A percentile compares a stretch with the other conserved stretches of the same genome.
Evolutionary conservation across 305 asterid species (phyloP).

Genomic region (Rubia peregrina): DNA sequence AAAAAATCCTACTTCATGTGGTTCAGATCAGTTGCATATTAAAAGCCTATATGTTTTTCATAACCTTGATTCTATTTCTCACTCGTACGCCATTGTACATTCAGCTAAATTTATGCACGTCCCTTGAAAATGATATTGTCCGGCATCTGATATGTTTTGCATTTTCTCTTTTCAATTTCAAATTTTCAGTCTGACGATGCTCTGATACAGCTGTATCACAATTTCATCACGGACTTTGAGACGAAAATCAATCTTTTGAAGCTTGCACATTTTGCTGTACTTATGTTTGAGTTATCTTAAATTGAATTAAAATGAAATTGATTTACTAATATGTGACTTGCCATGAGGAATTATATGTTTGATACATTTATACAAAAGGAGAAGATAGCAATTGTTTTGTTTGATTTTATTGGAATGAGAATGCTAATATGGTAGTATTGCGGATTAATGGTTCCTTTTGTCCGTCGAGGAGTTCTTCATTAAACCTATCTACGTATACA

Average conservation of each 20-base stretch:
- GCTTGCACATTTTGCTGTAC: slow-evolving; percentile 76
- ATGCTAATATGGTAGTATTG: background rate
- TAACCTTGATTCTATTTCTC: background rate
- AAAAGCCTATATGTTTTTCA: background rate
- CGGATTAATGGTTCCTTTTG: background rate
- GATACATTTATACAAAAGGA: background rate
- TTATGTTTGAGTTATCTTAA: background rate
- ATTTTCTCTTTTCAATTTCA: slow-evolving; percentile 9
- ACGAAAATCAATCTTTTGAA: slow-evolving; percentile 93
- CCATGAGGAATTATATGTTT: background rate
- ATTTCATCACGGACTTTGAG: slow-evolving; percentile 89
- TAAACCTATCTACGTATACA: background rate
- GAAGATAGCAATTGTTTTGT: background rate
- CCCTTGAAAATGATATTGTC: background rate
- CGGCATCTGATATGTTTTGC: slow-evolving; percentile 15
- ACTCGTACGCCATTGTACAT: background rate
- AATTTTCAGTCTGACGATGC: slow-evolving; percentile 72
- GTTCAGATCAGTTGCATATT: background rate
- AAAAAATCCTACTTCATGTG: background rate
- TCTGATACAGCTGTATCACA: slow-evolving; percentile 83
- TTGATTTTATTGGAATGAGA: background rate
- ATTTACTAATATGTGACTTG: background rate
- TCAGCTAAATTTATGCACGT: background rate
- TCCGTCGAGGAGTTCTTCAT: background rate
- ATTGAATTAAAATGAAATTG: background rate